Percentiles rank a stretch among this genome's conserved stretches.
These are phyloP conservation scores for Oryza meyeriana DNA, from an alignment of 176 grass and related monocot species.

Conservation along the genomic window DNA sequence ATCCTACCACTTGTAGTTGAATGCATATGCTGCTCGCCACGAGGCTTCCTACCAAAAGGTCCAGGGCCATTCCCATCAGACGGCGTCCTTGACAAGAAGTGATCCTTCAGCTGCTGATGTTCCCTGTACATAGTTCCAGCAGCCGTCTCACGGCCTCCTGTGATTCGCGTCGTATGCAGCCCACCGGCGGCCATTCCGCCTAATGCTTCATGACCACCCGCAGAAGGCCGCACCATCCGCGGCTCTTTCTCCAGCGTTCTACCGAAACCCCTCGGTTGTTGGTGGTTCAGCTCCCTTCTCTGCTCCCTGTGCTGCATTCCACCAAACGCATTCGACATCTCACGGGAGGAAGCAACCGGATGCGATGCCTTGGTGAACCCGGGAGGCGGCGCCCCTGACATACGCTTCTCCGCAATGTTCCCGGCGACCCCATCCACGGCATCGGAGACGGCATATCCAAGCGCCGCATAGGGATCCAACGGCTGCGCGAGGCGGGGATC, in stretches of 20 bases:
- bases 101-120: constrained; percentile 27
- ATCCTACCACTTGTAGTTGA: background rate
- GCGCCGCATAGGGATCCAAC: constrained; percentile 19
- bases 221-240: background rate
- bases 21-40: constrained; percentile 25
- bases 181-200: background rate
- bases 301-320: constrained; percentile 11
- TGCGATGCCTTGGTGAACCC: constrained; percentile 29
- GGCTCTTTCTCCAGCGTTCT: constrained; percentile 7
- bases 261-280: constrained; percentile 10
- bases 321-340: constrained; percentile 4
- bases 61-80: constrained; percentile 16
- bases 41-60: constrained; percentile 4
- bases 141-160: background rate
- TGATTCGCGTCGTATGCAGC: background rate
- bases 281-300: constrained; percentile 8
- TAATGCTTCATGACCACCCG: background rate
- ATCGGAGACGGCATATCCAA: constrained; percentile 3
- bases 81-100: constrained; percentile 11
- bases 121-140: constrained; percentile 28
- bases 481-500: constrained; percentile 27
- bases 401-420: constrained; percentile 16
- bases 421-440: constrained; percentile 28
- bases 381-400: constrained; percentile 41
- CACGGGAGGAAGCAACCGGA: background rate